Conservation (phyloP, 768 basidiomycete genomes). For the Fistulinella prunicolor region DNA sequence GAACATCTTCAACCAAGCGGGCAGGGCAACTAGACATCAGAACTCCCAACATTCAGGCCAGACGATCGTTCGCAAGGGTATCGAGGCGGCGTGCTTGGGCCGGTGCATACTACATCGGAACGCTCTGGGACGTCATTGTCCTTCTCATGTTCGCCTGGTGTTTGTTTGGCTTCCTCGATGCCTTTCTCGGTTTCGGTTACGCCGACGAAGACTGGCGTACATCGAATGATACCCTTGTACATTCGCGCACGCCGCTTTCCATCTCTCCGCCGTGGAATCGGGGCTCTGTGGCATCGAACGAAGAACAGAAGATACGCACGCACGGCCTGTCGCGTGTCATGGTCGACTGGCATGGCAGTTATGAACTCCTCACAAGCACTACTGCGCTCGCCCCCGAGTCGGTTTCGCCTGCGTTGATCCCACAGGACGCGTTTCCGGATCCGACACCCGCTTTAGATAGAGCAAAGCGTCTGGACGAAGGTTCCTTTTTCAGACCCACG, state of each 20-base stretch:
- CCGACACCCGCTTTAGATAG: slow-evolving; percentile 11
- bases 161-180: slow-evolving; percentile 24
- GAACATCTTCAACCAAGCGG: background rate
- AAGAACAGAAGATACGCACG: background rate
- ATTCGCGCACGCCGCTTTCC: background rate
- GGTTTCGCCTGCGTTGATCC: slow-evolving; percentile 8
- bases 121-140: slow-evolving; percentile 22
- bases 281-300: background rate
- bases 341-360: slow-evolving; percentile 20
- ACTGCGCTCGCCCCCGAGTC: background rate
- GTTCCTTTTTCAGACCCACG: background rate
- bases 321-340: slow-evolving; percentile 4
- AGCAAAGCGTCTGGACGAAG: background rate
- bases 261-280: background rate
- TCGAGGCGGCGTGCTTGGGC: background rate
- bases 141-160: slow-evolving; percentile 24
- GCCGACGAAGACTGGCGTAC: slow-evolving; percentile 1
- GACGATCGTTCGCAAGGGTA: background rate
- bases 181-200: slow-evolving; percentile 24
- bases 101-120: background rate
- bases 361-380: slow-evolving; percentile 14
- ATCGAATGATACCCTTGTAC: background rate
- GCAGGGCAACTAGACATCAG: background rate
- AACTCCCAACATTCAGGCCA: background rate
- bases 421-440: slow-evolving; percentile 24